Evolutionary conservation across 2,329 filamentous ascomycete species (phyloP).

Genomic region (Chaetomiaceae sp.): DNA sequence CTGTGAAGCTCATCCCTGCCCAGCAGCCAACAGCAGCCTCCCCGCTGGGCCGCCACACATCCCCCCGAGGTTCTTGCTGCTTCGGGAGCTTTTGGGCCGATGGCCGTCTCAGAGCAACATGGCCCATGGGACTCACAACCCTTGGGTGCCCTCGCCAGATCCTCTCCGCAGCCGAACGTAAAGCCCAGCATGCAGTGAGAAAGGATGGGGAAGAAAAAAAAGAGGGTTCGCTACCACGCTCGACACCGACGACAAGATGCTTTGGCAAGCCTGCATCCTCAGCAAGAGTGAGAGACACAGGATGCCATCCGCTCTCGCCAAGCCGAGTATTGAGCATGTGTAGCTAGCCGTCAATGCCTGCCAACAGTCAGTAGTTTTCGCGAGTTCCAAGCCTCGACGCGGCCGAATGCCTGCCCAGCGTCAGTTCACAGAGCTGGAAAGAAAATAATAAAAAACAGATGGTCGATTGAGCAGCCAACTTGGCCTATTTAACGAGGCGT

Average conservation of each 20-base stretch:
- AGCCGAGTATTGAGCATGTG: slow-evolving; percentile 1
- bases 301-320: neutral
- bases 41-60: no score
- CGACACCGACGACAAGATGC: slow-evolving; percentile 1
- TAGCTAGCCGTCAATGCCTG: neutral
- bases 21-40: neutral
- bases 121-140: neutral
- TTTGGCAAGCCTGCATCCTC: slow-evolving; percentile 5
- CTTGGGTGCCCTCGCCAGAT: neutral
- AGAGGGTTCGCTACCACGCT: slow-evolving; percentile 3
- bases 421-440: slow-evolving; percentile 11
- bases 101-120: neutral
- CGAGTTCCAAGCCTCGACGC: no score
- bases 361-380: slow-evolving; percentile 9
- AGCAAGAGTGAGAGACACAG: neutral
- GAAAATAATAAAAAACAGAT: slow-evolving; percentile 3
- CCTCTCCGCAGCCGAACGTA: slow-evolving; percentile 49
- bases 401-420: slow-evolving; percentile 11
- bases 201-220: slow-evolving; percentile 35
- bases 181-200: slow-evolving; percentile 50
- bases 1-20: neutral
- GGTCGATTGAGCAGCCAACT: slow-evolving; percentile 22
- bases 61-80: neutral
- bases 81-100: neutral
- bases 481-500: slow-evolving; percentile 18